Conservation (phyloP, 2,329 filamentous ascomycete species). For the Cladosporium phlei region DNA sequence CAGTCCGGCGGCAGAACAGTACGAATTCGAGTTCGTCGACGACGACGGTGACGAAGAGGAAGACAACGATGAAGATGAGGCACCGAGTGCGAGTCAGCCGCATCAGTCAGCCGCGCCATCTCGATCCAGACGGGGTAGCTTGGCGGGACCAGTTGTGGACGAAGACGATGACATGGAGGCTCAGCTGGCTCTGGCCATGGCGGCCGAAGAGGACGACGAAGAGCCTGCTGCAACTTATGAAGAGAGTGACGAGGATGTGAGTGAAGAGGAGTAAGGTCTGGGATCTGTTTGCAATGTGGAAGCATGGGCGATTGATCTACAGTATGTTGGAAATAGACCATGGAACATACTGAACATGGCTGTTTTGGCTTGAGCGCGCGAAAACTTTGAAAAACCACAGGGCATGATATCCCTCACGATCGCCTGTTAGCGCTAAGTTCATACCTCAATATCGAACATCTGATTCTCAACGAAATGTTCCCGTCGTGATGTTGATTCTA, state of each 20-base stretch:
- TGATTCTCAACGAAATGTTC: too few species aligned
- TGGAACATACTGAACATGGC: too few species aligned
- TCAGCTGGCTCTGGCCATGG: conserved; percentile 39
- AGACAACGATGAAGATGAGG: conserved; percentile 34
- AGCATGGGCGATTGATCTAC: too few species aligned
- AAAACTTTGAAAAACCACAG: too few species aligned
- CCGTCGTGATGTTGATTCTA: too few species aligned
- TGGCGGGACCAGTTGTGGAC: conserved; percentile 26
- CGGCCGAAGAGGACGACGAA: conserved; percentile 30
- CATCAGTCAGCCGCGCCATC: conserved; percentile 18
- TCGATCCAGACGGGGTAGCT: conserved; percentile 15
- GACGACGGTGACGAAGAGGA: conserved; percentile 33
- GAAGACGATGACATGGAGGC: conserved; percentile 40
- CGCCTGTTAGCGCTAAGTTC: too few species aligned
- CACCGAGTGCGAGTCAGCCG: conserved; percentile 25
- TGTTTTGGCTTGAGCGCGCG: too few species aligned
- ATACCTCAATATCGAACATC: too few species aligned
- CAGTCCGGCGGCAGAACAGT: conserved; percentile 16
- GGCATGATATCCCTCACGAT: too few species aligned
- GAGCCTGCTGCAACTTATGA: conserved; percentile 21
- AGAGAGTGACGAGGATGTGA: conserved; percentile 43
- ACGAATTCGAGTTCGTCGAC: conserved; percentile 29
- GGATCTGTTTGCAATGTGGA: too few species aligned
- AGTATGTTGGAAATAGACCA: too few species aligned
- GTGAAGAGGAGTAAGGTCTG: conserved; percentile 21